These are phyloP conservation scores for Oryza meridionalis DNA, from an alignment of 176 grass and related monocot genomes.

Conservation along the genomic window DNA sequence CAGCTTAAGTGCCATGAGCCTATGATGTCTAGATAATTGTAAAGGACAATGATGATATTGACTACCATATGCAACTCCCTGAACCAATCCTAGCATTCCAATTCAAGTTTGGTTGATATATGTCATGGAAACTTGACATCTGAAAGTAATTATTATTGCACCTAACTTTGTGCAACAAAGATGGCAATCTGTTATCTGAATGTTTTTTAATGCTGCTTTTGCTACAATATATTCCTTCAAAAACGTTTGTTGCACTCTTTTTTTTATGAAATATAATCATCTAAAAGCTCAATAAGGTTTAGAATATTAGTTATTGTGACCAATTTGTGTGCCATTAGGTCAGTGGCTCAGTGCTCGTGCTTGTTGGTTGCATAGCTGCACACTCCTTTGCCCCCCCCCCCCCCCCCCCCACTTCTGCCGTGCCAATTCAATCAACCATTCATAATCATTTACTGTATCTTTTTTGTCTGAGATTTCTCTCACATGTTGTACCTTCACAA, in stretches of 20 bases:
- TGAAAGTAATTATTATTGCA: slow-evolving; percentile 19
- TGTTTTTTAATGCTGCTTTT: background rate
- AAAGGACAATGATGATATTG: slow-evolving; percentile 14
- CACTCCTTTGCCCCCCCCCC: background rate
- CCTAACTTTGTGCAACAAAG: background rate
- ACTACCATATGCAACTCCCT: slow-evolving; percentile 3
- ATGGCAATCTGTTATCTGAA: slow-evolving; percentile 10
- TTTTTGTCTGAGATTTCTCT: background rate
- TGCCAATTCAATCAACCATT: slow-evolving; percentile 3
- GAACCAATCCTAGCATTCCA: slow-evolving; percentile 33
- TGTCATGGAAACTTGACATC: background rate
- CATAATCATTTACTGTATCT: background rate
- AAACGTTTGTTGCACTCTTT: too few species aligned
- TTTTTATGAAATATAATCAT: background rate
- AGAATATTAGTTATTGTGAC: too few species aligned
- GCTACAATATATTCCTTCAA: too few species aligned
- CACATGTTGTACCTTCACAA: background rate
- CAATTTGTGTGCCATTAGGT: too few species aligned
- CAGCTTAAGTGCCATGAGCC: background rate
- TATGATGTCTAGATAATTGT: slow-evolving; percentile 13
- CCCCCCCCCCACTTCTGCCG: background rate
- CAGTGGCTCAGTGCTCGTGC: too few species aligned
- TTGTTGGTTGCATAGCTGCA: background rate
- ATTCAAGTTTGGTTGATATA: slow-evolving; percentile 22
- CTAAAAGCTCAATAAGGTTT: background rate